These are phyloP conservation scores for Gynandropsis gynandra DNA, from an alignment of 345 rosid genomes.

Conservation along the genomic window DNA sequence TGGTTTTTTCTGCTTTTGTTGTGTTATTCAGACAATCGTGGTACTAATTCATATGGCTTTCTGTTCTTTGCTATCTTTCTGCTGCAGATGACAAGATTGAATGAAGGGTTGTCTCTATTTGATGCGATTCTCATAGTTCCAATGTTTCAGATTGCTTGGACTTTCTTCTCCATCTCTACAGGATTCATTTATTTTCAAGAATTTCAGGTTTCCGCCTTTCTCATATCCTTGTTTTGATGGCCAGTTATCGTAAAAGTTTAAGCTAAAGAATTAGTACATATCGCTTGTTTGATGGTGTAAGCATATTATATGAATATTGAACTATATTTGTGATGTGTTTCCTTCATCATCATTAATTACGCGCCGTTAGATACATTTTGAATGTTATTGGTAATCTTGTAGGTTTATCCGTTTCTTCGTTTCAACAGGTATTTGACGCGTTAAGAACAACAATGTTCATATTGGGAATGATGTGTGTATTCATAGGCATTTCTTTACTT, in stretches of 20 bases:
- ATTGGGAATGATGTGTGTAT: constrained; percentile 78
- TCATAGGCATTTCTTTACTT: constrained; percentile 79
- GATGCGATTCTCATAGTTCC: constrained; percentile 99
- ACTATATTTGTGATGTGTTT: neutral
- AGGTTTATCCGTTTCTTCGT: constrained; percentile 8
- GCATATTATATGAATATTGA: too few species aligned
- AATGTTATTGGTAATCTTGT: neutral
- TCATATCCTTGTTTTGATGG: neutral
- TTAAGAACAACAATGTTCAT: constrained; percentile 92
- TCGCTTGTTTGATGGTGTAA: too few species aligned
- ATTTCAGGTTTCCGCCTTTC: constrained; percentile 60
- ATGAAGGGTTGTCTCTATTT: constrained; percentile 82
- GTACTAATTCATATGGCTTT: constrained; percentile 12
- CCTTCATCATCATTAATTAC: constrained; percentile 6
- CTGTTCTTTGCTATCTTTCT: constrained; percentile 9
- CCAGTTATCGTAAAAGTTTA: too few species aligned
- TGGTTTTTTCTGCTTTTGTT: constrained; percentile 13
- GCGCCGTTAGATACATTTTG: too few species aligned
- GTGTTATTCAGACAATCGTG: constrained; percentile 5
- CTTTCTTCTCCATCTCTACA: constrained; percentile 97
- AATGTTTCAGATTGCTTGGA: constrained; percentile 99
- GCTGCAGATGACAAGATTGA: constrained; percentile 88
- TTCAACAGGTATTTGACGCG: constrained; percentile 71
- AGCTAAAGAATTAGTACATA: too few species aligned
- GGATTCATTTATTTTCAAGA: constrained; percentile 98